Evolutionary conservation across 768 basidiomycete species (phyloP).

Genomic region (Russula ochroleuca): DNA sequence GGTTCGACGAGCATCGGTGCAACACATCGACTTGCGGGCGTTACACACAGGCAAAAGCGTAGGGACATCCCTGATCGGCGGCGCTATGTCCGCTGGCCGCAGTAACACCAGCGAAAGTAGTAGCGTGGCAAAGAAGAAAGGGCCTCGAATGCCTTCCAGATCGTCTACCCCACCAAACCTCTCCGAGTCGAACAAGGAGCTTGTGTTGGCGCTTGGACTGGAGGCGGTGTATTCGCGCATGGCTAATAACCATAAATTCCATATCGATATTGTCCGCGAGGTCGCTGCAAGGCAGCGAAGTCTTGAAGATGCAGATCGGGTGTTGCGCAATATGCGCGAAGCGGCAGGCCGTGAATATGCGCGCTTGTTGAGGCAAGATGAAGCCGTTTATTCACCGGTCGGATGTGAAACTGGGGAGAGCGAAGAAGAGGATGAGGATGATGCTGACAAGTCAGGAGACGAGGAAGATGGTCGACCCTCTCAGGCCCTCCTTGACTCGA

Average conservation of each 20-base stretch:
- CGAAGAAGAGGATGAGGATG: slow-evolving; percentile 20
- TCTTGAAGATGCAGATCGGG: slow-evolving; percentile 39
- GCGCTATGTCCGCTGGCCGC: slow-evolving; percentile 1
- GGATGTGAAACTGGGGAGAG: slow-evolving; percentile 17
- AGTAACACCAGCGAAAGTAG: slow-evolving; percentile 16
- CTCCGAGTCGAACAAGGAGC: slow-evolving; percentile 26
- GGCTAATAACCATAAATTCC: slow-evolving; percentile 45
- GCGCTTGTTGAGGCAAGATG: slow-evolving; percentile 10
- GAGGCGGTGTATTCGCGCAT: slow-evolving; percentile 38
- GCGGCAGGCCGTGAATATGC: slow-evolving; percentile 34
- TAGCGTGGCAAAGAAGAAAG: slow-evolving; percentile 1
- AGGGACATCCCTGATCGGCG: slow-evolving; percentile 1
- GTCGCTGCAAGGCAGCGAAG: slow-evolving; percentile 37
- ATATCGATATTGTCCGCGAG: slow-evolving; percentile 39
- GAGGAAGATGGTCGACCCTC: not conserved
- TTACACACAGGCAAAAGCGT: slow-evolving; percentile 8
- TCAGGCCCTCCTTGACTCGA: not conserved
- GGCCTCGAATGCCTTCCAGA: slow-evolving; percentile 3
- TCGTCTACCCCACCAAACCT: slow-evolving; percentile 20
- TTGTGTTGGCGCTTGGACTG: slow-evolving; percentile 33
- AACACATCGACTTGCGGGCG: slow-evolving; percentile 17
- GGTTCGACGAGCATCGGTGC: slow-evolving; percentile 12
- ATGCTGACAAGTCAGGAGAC: slow-evolving; percentile 15
- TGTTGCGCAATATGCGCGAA: slow-evolving; percentile 39
- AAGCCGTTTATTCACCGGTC: not conserved